Conservation (phyloP, 2,329 filamentous ascomycete genomes). For the Aschersonia sp. region DNA sequence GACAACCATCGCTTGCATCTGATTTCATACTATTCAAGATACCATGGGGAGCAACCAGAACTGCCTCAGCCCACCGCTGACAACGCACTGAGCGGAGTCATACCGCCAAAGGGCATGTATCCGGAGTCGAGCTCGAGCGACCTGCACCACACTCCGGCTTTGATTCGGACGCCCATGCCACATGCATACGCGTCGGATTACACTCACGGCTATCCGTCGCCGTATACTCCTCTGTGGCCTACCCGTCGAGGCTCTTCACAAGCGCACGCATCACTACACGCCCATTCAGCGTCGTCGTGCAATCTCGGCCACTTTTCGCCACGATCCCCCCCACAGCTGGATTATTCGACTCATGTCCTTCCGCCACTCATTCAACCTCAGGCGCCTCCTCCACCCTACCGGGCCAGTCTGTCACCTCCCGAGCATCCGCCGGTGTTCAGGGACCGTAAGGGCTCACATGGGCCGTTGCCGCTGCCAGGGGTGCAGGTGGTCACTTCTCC, state of each 20-base stretch:
- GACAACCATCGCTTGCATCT: slow-evolving; percentile 82
- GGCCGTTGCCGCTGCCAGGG: slow-evolving; percentile 29
- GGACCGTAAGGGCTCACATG: slow-evolving; percentile 27
- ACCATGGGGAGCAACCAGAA: slow-evolving; percentile 56
- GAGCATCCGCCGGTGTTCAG: slow-evolving; percentile 29
- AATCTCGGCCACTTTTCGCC: no score
- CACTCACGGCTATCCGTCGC: no score
- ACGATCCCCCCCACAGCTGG: slow-evolving; percentile 1
- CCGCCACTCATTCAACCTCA: slow-evolving; percentile 20
- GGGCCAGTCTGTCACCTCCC: slow-evolving; percentile 20
- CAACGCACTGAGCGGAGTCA: slow-evolving; percentile 63
- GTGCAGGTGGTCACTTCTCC: slow-evolving; percentile 12
- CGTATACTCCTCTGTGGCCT: slow-evolving; percentile 23
- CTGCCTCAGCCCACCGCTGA: slow-evolving; percentile 75
- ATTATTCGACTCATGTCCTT: slow-evolving; percentile 20
- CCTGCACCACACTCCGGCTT: slow-evolving; percentile 61
- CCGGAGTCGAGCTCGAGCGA: slow-evolving; percentile 91
- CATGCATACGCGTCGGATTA: slow-evolving; percentile 23
- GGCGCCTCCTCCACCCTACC: slow-evolving; percentile 14
- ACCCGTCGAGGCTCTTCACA: slow-evolving; percentile 14
- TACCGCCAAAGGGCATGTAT: slow-evolving; percentile 89
- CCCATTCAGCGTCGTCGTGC: no score
- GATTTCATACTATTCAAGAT: slow-evolving; percentile 90
- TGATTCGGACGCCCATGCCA: slow-evolving; percentile 61
- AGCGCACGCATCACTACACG: no score